Conservation (phyloP, 768 basidiomycete species). For the Lactarius evosmus region DNA sequence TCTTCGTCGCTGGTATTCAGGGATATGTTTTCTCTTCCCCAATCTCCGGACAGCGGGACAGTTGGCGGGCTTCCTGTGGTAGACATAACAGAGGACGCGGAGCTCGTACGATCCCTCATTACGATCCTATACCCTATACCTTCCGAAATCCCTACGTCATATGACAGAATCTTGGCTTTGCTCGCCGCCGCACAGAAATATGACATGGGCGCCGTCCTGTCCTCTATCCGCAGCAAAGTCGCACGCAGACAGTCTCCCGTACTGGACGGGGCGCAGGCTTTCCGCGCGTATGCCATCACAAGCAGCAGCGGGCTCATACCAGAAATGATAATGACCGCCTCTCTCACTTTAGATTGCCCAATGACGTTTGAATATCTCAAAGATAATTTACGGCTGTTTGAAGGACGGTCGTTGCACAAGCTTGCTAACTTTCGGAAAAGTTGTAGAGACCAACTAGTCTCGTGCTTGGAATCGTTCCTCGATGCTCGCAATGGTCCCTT, state of each 20-base stretch:
- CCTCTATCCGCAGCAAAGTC: slow-evolving; percentile 1
- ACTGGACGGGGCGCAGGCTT: slow-evolving; percentile 5
- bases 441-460: neutral
- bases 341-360: neutral
- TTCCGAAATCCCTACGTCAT: neutral
- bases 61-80: slow-evolving; percentile 11
- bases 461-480: neutral
- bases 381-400: neutral
- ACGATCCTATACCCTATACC: slow-evolving; percentile 22
- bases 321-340: neutral
- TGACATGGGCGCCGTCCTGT: slow-evolving; percentile 22
- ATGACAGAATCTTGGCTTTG: neutral
- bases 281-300: slow-evolving; percentile 25
- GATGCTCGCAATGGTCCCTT: neutral
- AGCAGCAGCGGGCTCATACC: slow-evolving; percentile 4
- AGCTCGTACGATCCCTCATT: slow-evolving; percentile 23
- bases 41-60: slow-evolving; percentile 22
- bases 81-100: slow-evolving; percentile 24
- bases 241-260: neutral
- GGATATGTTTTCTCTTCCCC: slow-evolving; percentile 35
- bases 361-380: slow-evolving; percentile 5
- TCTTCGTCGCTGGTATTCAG: slow-evolving; percentile 38
- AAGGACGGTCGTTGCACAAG: neutral
- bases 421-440: neutral
- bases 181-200: slow-evolving; percentile 30